Evolutionary conservation across 2,329 filamentous ascomycete genomes (phyloP), one percentile per base, ranked within the genome.

Genomic region (Aspergillus sp.): DNA sequence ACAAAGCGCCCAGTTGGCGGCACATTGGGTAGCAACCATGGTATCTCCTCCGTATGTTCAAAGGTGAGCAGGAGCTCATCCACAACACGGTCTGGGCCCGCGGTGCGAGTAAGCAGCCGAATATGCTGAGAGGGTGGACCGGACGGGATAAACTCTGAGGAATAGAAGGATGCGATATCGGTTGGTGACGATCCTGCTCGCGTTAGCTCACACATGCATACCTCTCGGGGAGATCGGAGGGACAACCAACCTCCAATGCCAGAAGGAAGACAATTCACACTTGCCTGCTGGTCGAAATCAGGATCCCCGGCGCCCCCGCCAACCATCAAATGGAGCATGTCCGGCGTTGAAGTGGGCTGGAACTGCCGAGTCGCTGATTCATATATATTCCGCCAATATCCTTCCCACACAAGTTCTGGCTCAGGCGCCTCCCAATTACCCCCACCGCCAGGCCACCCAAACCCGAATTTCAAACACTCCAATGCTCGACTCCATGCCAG

Each of bases 401-500:
- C 62, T 35, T 76, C 74, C 75, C 75, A 77, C 6, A 77, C 62
- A 3, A 61, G 67, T 59, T 78, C 76, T 17, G 77, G 67, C 55
- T 74, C 74, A 4, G 63, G 60, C n/a, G 65, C 62, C 0, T 61
- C 55, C 70, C 70, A 73, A 23, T 63, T 57, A 11, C 63, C 58
- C 3, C 70, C 70, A 17, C 63, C 57, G 3, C 70, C 68, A 17
- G 74, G 69, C 50, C 64, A 65, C 7, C 68, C 71, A 66, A 91
- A 89, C 0, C 84, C 87, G 47, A 80, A 80, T 43, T 85, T 79
- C 19, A 89, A 78, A 7, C 79, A 74, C 0, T 77, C 79, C 56
- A 91, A 66, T 35, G 82, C 86, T 12, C 89, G 79, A 23, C 81
- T 85, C 83, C 87, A 91, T 0, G 88, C 87, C 19, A 90, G 68